A percentile compares a stretch with the other conserved stretches of the same genome.
These are phyloP conservation scores for Clarireedia paspali DNA, from an alignment of 2,329 filamentous ascomycete genomes.

Conservation along the genomic window DNA sequence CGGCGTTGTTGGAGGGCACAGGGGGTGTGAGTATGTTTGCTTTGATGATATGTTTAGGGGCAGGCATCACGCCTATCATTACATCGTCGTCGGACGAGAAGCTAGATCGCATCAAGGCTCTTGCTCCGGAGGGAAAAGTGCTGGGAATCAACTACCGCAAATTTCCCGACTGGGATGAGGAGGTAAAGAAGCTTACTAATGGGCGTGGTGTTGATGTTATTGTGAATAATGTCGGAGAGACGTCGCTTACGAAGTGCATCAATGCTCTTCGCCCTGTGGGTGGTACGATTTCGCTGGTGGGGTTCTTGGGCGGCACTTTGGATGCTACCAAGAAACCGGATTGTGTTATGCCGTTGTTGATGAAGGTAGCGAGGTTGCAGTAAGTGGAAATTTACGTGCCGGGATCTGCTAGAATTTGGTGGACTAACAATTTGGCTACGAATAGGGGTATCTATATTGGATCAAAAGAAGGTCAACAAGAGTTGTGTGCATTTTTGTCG, in stretches of 20 bases:
- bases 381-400: background rate
- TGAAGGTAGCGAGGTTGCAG: background rate
- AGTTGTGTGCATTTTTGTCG: background rate
- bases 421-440: background rate
- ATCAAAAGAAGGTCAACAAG: background rate
- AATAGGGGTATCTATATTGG: background rate
- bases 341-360: background rate
- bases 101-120: background rate
- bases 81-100: background rate
- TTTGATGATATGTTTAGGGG: background rate
- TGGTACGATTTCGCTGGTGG: background rate
- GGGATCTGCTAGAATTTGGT: background rate
- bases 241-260: background rate
- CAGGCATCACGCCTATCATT: background rate
- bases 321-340: background rate
- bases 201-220: background rate
- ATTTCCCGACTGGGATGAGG: background rate
- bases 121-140: background rate
- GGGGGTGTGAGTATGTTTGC: background rate
- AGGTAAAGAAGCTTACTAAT: background rate
- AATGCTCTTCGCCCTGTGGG: background rate
- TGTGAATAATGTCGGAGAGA: background rate
- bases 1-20: background rate
- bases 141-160: background rate
- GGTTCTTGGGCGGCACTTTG: background rate